Base-by-base conservation (phyloP, 2,329 filamentous ascomycete species). In the Fusarium stilboides region DNA sequence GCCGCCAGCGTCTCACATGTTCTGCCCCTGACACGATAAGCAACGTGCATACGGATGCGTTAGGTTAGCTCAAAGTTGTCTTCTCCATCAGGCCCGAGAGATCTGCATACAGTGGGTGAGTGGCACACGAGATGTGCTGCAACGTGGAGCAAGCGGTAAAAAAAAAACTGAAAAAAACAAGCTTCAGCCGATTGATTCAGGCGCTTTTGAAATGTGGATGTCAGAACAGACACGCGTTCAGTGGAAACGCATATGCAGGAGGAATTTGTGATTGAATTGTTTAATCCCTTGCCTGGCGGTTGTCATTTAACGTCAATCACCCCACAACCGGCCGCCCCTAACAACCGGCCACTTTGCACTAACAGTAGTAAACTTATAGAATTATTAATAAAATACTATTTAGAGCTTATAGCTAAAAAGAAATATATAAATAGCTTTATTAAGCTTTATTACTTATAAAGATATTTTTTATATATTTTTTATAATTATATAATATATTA, bases 81-180 rank as follows among this genome's bases (percentile, higher is more conserved):
- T 31, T 31, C 28, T 31, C 28, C 49, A 19, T 58, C 55, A 40
- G 46, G 33, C 5, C 36, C 31, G 26, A 17, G 15, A 66, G 62
- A 70, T 70, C 67, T 61, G 47, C 62, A 49, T 54, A 65, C 42
- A 54, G 49, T 53, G 34, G 17, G 34, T 47, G 34, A 36, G 15
- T 47, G 46, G 46, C 44, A 57, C 61, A 44, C 28, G 33, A 54
- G 15, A 49, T 36, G 33, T 36, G 53, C 37, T 64, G 62, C 46
- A 42, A 70, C 62, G 66, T 69, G 67, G 67, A 69, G 66, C 51
- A 55, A 58, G 62, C 66, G 66, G 57, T 43, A 62, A 69, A 67
- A 36, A 20, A 12, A 26, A 15, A n/a, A n/a, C n/a, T n/a, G n/a
- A n/a, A n/a, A 53, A 50, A 63, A 67, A 54, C 43, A 69, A 70